Percentiles rank a stretch among this genome's conserved stretches.
phyloP scores from a whole-genome alignment of 345 rosid genomes.

The Eutrema yunnanense region DNA sequence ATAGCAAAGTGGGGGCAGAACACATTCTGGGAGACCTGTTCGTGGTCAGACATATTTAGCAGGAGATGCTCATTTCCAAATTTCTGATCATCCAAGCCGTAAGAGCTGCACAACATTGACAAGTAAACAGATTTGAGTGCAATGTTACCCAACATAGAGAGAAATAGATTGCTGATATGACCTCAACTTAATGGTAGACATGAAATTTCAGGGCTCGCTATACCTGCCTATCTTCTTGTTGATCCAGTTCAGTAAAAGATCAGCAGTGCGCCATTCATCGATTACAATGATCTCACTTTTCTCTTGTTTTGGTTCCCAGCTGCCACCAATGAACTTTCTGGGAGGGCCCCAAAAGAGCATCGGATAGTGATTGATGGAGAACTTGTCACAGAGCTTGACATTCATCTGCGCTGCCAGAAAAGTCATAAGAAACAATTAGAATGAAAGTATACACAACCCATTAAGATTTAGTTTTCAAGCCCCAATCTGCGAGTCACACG shows the following conservation, averaged over 20 bases:
- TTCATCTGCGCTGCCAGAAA: slow-evolving; percentile 91
- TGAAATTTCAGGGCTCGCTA: slow-evolving; percentile 1
- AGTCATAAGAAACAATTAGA: slow-evolving; percentile 23
- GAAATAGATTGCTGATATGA: neutral
- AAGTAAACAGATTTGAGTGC: neutral
- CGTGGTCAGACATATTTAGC: slow-evolving; percentile 67
- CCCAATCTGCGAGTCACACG: neutral
- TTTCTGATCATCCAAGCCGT: slow-evolving; percentile 72
- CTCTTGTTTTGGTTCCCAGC: slow-evolving; percentile 60
- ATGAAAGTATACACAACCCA: neutral
- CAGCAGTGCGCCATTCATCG: slow-evolving; percentile 80
- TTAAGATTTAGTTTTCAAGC: neutral
- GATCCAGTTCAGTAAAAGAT: slow-evolving; percentile 78
- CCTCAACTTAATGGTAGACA: neutral
- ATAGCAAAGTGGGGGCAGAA: neutral
- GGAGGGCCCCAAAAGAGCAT: slow-evolving; percentile 91
- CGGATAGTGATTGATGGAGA: slow-evolving; percentile 80
- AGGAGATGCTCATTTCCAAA: slow-evolving; percentile 66
- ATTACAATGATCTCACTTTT: slow-evolving; percentile 49
- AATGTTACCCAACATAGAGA: neutral
- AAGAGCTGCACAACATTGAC: slow-evolving; percentile 49
- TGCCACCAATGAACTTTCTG: slow-evolving; percentile 49
- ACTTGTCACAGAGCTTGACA: slow-evolving; percentile 74
- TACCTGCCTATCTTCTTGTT: slow-evolving; percentile 88
- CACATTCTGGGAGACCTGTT: slow-evolving; percentile 48